Conservation (phyloP, 257 asterid species). For the Solanum ossicruentum region DNA sequence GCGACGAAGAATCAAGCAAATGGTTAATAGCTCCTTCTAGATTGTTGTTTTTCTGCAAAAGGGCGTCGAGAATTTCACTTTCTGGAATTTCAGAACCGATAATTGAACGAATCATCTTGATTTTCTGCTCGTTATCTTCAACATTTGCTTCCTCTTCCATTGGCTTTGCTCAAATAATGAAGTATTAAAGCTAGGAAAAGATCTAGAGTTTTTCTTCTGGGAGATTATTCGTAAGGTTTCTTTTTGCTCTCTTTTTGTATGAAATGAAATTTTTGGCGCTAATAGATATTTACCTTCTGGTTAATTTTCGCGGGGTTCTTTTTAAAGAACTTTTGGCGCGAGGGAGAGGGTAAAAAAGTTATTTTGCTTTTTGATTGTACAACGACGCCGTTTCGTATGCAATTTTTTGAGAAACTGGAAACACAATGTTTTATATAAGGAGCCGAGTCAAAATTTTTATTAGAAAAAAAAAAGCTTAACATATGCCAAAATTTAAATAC, state of each 20-base stretch:
- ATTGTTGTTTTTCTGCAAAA: conserved; percentile 12
- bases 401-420: neutral
- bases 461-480: too few species aligned
- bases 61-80: conserved; percentile 8
- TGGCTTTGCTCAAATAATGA: neutral
- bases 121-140: conserved; percentile 9
- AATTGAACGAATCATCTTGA: conserved; percentile 12
- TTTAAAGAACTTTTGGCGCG: neutral
- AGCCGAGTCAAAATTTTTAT: too few species aligned
- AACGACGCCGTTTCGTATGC: neutral
- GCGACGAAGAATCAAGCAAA: conserved; percentile 11
- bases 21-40: conserved; percentile 5
- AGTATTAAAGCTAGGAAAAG: too few species aligned
- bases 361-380: neutral
- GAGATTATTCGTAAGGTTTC: neutral
- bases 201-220: too few species aligned
- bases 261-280: conserved; percentile 14
- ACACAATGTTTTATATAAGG: too few species aligned
- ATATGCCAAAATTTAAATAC: too few species aligned
- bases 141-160: conserved; percentile 9
- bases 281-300: neutral
- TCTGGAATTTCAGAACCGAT: conserved; percentile 21
- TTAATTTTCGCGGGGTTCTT: neutral
- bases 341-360: neutral
- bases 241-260: neutral